A percentile compares a stretch with the other conserved stretches of the same genome.
Evolutionary conservation across 2,329 filamentous ascomycete genomes (phyloP).

Genomic region (Penicillium nordicum): DNA sequence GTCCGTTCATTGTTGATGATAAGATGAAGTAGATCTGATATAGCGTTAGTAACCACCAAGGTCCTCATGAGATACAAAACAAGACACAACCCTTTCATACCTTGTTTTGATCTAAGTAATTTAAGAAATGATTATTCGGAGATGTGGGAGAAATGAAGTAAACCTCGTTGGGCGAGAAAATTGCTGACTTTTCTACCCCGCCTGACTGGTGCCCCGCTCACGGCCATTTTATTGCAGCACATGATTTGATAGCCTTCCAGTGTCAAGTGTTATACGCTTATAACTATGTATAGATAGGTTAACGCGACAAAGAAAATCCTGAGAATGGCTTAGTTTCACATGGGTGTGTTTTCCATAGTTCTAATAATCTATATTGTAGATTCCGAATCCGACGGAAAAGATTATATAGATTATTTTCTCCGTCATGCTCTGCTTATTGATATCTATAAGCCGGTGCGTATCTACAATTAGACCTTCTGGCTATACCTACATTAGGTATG

Average conservation of each 20-base stretch:
- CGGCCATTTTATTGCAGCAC: not conserved
- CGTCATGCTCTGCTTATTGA: too few species aligned
- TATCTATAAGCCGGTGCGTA: too few species aligned
- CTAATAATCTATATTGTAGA: too few species aligned
- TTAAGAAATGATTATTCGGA: not conserved
- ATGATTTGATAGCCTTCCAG: not conserved
- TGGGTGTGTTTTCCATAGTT: too few species aligned
- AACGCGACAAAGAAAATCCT: not conserved
- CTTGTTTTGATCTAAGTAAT: not conserved
- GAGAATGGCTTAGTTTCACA: too few species aligned
- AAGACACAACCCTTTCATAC: not conserved
- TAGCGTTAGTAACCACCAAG: not conserved
- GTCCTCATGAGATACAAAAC: not conserved
- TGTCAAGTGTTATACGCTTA: too few species aligned
- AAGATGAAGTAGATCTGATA: constrained; percentile 2
- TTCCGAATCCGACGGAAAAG: too few species aligned
- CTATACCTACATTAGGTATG: too few species aligned
- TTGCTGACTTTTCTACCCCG: constrained; percentile 13
- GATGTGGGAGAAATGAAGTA: not conserved
- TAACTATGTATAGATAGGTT: not conserved
- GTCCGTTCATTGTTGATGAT: constrained; percentile 19
- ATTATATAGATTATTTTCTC: too few species aligned
- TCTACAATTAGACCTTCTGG: too few species aligned
- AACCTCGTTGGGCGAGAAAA: not conserved
- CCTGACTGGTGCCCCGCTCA: constrained; percentile 13